Percentiles rank a stretch among this genome's conserved stretches.
Conservation (phyloP, 2,329 filamentous ascomycete species). For the Epichloe hybrida region DNA sequence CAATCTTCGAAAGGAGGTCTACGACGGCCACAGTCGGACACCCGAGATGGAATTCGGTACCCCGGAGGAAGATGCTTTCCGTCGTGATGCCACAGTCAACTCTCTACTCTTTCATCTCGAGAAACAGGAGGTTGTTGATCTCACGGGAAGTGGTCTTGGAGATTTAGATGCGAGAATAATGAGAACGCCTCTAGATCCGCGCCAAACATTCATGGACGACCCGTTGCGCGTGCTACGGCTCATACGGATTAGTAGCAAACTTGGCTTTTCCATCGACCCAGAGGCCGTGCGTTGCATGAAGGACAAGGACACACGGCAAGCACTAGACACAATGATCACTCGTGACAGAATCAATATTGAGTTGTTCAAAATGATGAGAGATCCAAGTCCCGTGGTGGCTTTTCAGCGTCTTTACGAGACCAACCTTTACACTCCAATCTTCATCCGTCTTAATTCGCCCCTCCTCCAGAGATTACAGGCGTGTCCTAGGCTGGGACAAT, state of each 20-base stretch:
- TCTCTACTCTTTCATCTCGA: constrained; percentile 8
- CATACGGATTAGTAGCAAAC: constrained; percentile 6
- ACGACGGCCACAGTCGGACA: constrained; percentile 7
- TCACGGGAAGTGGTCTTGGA: constrained; percentile 5
- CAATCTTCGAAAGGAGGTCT: constrained; percentile 10
- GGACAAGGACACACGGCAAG: constrained; percentile 2
- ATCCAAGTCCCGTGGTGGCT: constrained; percentile 1
- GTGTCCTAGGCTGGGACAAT: too few relatives aligned
- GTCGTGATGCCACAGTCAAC: constrained; percentile 10
- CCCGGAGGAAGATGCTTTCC: constrained; percentile 8
- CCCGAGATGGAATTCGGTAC: constrained; percentile 10
- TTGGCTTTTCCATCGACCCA: constrained; percentile 6
- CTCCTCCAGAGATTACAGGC: background rate
- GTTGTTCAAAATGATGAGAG: constrained; percentile 8
- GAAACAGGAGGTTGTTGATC: constrained; percentile 8
- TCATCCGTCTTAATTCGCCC: constrained; percentile 6
- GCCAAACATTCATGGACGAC: constrained; percentile 9
- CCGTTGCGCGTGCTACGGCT: constrained; percentile 8
- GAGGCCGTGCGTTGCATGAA: constrained; percentile 1
- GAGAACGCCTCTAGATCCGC: constrained; percentile 8
- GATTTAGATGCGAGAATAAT: constrained; percentile 7
- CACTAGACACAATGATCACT: constrained; percentile 7
- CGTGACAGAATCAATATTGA: constrained; percentile 9
- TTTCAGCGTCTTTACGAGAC: constrained; percentile 5
- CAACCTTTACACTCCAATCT: constrained; percentile 6